Conservation (phyloP, 2,329 filamentous ascomycete species). For the Talaromyces sp. region DNA sequence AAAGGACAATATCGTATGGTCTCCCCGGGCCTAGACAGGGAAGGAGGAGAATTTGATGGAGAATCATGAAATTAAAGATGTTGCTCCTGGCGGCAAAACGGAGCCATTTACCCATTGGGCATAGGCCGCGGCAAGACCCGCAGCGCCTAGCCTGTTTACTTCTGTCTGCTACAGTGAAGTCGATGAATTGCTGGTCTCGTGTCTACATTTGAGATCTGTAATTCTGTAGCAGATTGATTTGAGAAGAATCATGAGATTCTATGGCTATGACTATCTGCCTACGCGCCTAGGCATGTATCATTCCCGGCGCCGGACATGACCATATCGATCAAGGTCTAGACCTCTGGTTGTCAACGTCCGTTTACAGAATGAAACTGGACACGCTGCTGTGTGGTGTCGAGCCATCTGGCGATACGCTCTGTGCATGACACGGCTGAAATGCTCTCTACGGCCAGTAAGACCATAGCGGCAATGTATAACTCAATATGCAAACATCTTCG, state of each 20-base stretch:
- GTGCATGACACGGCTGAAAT: neutral
- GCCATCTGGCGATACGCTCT: neutral
- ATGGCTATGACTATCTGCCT: neutral
- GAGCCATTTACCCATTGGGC: slow-evolving; percentile 13
- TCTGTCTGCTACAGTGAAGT: too few relatives aligned
- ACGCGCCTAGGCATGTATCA: neutral
- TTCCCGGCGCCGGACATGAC: too few relatives aligned
- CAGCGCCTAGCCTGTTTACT: too few relatives aligned
- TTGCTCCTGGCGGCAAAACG: slow-evolving; percentile 18
- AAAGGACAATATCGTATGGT: neutral
- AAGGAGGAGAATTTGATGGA: slow-evolving; percentile 4
- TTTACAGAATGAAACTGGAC: neutral
- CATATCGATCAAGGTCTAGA: neutral
- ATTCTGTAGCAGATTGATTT: neutral
- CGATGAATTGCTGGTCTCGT: too few relatives aligned
- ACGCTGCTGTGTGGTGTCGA: neutral
- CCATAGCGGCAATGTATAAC: neutral
- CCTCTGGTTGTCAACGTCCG: neutral
- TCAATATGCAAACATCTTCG: neutral
- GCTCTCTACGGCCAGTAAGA: neutral
- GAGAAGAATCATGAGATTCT: neutral
- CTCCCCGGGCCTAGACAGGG: neutral
- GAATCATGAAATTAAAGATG: neutral
- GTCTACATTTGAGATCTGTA: too few relatives aligned
- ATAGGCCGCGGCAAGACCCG: slow-evolving; percentile 18